Evolutionary conservation across 2,329 filamentous ascomycete genomes (phyloP).

Genomic region (Lojkania enalia): DNA sequence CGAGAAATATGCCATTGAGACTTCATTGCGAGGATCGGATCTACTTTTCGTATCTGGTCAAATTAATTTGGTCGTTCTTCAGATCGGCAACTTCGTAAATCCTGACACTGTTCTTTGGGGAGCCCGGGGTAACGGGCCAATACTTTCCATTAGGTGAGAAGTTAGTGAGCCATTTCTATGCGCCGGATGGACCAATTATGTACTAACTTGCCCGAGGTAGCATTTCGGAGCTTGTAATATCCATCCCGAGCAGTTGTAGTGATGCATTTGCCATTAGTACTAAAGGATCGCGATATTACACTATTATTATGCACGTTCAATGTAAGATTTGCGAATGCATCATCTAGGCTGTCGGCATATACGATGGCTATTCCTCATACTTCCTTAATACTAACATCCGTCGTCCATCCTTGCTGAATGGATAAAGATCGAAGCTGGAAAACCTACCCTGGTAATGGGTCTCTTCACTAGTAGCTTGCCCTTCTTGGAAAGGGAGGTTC

Average conservation of each 20-base stretch:
- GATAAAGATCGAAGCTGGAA: too few relatives aligned
- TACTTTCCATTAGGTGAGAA: constrained; percentile 7
- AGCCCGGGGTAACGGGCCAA: neutral
- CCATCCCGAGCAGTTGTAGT: constrained; percentile 5
- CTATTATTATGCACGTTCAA: constrained; percentile 1
- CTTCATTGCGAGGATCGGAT: neutral
- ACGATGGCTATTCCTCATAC: too few relatives aligned
- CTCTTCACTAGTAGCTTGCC: too few relatives aligned
- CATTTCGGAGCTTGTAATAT: constrained; percentile 1
- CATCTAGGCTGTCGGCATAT: neutral
- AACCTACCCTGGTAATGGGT: too few relatives aligned
- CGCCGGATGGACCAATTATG: neutral
- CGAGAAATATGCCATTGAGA: constrained; percentile 3
- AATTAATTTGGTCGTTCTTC: neutral
- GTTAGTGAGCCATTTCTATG: constrained; percentile 1
- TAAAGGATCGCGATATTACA: neutral
- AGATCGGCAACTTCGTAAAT: neutral
- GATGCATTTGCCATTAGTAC: constrained; percentile 3
- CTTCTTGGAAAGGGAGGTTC: too few relatives aligned
- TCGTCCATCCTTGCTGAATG: too few relatives aligned
- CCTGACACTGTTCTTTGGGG: neutral
- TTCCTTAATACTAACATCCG: too few relatives aligned
- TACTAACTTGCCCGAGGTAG: neutral
- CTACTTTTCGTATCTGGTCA: neutral
- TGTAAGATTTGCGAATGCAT: neutral